phyloP scores from a whole-genome alignment of 2,329 filamentous ascomycete genomes.

The Neonectria coccinea region DNA sequence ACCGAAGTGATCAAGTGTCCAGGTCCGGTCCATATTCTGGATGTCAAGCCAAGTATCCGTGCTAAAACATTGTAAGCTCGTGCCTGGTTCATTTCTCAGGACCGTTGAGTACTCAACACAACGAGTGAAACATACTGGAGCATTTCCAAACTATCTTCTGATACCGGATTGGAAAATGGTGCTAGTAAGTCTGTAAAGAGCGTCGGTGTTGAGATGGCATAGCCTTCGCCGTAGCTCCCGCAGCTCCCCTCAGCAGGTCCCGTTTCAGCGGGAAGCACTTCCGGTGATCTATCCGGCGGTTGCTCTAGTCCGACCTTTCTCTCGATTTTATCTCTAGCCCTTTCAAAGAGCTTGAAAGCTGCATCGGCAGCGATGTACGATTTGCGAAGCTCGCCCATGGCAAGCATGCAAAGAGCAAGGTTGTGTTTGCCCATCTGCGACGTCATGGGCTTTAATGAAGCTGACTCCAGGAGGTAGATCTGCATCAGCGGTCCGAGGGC shows the following conservation, averaged over 20 bases:
- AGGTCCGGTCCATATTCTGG: neutral
- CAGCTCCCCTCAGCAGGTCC: neutral
- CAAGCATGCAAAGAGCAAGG: constrained; percentile 28
- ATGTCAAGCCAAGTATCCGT: constrained; percentile 12
- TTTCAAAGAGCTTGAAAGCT: constrained; percentile 22
- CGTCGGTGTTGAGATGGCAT: neutral
- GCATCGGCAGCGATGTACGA: constrained; percentile 26
- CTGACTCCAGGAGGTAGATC: constrained; percentile 30
- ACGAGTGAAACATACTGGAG: neutral
- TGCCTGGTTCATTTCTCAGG: neutral
- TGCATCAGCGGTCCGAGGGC: constrained; percentile 29
- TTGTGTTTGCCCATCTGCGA: constrained; percentile 25
- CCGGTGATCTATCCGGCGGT: neutral
- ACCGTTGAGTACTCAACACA: too few relatives aligned
- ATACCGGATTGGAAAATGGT: neutral
- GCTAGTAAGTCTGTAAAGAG: constrained; percentile 11
- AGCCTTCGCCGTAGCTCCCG: neutral
- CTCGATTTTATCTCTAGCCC: constrained; percentile 9
- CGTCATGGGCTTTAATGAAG: constrained; percentile 9
- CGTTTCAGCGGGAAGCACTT: neutral
- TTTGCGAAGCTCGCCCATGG: constrained; percentile 20
- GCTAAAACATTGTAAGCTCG: neutral
- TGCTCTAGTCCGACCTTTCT: neutral
- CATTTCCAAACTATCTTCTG: neutral
- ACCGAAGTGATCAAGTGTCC: neutral